Conservation (phyloP, 2,329 filamentous ascomycete species). For the Colletotrichum liaoningense region DNA sequence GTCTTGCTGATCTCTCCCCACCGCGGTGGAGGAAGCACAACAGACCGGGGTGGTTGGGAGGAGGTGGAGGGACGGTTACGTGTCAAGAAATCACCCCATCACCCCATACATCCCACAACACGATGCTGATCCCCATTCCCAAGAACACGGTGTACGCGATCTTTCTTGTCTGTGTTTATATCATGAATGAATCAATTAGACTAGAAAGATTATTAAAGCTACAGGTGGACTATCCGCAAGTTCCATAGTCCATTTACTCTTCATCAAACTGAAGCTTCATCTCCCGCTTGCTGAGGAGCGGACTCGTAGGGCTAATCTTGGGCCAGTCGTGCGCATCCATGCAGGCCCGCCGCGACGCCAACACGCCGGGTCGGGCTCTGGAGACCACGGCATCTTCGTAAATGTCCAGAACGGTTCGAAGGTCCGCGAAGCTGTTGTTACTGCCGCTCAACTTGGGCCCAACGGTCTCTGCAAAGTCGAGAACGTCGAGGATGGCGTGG, state of each 20-base stretch:
- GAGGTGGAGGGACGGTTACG: conserved; percentile 5
- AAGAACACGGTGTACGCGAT: neutral
- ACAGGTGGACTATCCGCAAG: neutral
- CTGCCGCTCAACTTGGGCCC: conserved; percentile 36
- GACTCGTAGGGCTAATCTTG: conserved; percentile 50
- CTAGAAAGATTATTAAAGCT: neutral
- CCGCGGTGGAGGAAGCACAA: neutral
- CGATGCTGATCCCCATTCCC: neutral
- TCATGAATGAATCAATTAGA: neutral
- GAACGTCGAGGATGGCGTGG: conserved; percentile 64
- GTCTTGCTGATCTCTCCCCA: conserved; percentile 18
- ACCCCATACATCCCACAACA: conserved; percentile 15
- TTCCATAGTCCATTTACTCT: conserved; percentile 20
- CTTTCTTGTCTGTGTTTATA: neutral
- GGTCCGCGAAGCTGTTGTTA: neutral
- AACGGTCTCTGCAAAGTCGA: conserved; percentile 53
- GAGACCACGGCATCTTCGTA: conserved; percentile 59
- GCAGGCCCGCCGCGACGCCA: conserved; percentile 63
- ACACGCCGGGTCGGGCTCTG: conserved; percentile 57
- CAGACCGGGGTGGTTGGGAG: neutral
- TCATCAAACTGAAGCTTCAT: conserved; percentile 48
- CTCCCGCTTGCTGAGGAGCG: conserved; percentile 51
- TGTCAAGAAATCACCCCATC: neutral
- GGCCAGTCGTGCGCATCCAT: conserved; percentile 65
- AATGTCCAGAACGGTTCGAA: conserved; percentile 45